Percentiles rank a stretch among this genome's conserved stretches.
Conservation (phyloP, 371 early-diverging fungal species). For the Mucor racemosus region DNA sequence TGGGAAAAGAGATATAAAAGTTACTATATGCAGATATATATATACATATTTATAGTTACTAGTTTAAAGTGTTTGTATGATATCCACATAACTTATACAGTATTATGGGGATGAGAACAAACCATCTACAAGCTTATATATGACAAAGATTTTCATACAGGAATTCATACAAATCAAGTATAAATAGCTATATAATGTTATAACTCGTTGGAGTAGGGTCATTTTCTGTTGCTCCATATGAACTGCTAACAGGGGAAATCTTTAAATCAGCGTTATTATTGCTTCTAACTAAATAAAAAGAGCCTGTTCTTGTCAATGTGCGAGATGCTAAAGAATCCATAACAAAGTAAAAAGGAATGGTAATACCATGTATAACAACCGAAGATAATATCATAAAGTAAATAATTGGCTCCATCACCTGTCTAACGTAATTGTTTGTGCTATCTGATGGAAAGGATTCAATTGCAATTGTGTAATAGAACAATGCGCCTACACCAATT, state of each 20-base stretch:
- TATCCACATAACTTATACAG: no score
- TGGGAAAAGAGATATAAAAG: no score
- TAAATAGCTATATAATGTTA: background rate
- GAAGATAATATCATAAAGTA: slow-evolving; percentile 74
- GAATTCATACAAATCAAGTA: no score
- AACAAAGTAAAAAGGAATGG: slow-evolving; percentile 68
- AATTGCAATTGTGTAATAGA: slow-evolving; percentile 65
- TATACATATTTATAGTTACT: no score
- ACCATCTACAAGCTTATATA: no score
- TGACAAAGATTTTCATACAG: no score
- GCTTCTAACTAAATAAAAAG: background rate
- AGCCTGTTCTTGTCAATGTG: slow-evolving; percentile 3
- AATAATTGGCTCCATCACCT: slow-evolving; percentile 65
- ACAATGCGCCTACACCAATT: slow-evolving; percentile 86
- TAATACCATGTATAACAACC: slow-evolving; percentile 77
- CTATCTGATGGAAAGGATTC: slow-evolving; percentile 25
- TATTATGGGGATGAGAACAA: no score
- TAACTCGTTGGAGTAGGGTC: background rate
- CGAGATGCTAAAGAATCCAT: slow-evolving; percentile 18
- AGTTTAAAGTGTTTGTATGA: no score
- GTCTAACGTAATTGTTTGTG: slow-evolving; percentile 23
- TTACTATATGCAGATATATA: no score
- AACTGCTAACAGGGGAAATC: background rate
- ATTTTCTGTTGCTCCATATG: background rate
- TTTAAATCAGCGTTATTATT: background rate